Conservation (phyloP, 1,139 yeast species). For the Taphrina betulina region DNA sequence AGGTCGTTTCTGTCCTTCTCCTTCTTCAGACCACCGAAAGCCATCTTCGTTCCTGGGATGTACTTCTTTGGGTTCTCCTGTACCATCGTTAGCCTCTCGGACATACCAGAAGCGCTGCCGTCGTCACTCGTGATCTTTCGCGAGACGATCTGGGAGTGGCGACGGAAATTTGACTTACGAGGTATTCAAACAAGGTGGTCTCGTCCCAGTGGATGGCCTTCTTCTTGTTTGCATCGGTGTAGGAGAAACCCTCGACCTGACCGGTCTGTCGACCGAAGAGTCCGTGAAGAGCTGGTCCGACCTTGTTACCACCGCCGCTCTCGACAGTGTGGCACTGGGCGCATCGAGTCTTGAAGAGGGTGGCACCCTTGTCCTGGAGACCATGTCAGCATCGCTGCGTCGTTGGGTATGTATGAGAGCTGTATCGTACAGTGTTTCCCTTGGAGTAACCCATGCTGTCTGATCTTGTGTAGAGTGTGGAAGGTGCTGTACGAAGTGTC, state of each 20-base stretch:
- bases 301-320: slow-evolving; percentile 95
- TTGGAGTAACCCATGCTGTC: slow-evolving; percentile 7
- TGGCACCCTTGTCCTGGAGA: slow-evolving; percentile 72
- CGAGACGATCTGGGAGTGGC: no score
- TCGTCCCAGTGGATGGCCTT: slow-evolving; percentile 87
- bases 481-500: background rate
- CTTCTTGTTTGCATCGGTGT: slow-evolving; percentile 98
- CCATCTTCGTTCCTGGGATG: slow-evolving; percentile 99
- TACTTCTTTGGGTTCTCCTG: slow-evolving; percentile 97
- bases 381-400: background rate
- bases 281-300: slow-evolving; percentile 96
- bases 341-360: slow-evolving; percentile 97
- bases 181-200: slow-evolving; percentile 89
- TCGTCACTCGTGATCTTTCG: no score
- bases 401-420: background rate
- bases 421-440: slow-evolving; percentile 12
- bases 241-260: slow-evolving; percentile 86
- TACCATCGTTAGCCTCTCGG: no score
- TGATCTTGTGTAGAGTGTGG: background rate
- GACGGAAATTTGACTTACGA: slow-evolving; percentile 44
- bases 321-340: slow-evolving; percentile 98
- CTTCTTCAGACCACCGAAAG: slow-evolving; percentile 99
- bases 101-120: no score
- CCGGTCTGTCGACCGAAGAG: slow-evolving; percentile 90
- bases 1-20: slow-evolving; percentile 98